These are phyloP conservation scores for Eucalyptus urophylla DNA, from an alignment of 345 rosid genomes.

Conservation along the genomic window DNA sequence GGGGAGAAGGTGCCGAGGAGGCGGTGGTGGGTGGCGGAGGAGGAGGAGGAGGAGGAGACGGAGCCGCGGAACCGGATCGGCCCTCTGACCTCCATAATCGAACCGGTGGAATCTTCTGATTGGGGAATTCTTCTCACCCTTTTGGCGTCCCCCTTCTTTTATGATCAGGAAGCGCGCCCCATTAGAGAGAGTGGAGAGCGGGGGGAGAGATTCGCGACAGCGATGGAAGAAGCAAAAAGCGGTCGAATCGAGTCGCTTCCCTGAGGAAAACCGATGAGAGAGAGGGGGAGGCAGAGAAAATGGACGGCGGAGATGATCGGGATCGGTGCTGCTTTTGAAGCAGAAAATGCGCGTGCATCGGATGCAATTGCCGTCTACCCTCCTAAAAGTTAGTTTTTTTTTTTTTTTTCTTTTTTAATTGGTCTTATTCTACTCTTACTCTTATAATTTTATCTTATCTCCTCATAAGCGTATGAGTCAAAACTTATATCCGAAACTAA, in stretches of 20 bases:
- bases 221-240: not conserved
- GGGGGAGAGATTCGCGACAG: not conserved
- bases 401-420: fast-evolving
- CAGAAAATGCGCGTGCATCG: not conserved
- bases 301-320: not conserved
- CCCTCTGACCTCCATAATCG: conserved; percentile 15
- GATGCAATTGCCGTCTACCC: too few species aligned
- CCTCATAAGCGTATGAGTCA: fast-evolving
- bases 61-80: conserved; percentile 15
- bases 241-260: not conserved
- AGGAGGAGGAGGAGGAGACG: conserved; percentile 5
- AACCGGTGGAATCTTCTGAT: not conserved
- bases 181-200: not conserved
- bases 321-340: not conserved
- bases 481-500: too few species aligned
- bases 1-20: conserved; percentile 15
- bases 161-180: not conserved
- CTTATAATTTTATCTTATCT: too few species aligned
- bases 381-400: too few species aligned
- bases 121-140: not conserved
- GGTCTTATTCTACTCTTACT: fast-evolving
- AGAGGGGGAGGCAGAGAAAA: not conserved
- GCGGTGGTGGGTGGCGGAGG: conserved; percentile 5
- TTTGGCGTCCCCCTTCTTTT: not conserved
- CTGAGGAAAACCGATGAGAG: not conserved